phyloP scores from a whole-genome alignment of 352 stramenopile genomes.

The Globisporangium takayamanum region DNA sequence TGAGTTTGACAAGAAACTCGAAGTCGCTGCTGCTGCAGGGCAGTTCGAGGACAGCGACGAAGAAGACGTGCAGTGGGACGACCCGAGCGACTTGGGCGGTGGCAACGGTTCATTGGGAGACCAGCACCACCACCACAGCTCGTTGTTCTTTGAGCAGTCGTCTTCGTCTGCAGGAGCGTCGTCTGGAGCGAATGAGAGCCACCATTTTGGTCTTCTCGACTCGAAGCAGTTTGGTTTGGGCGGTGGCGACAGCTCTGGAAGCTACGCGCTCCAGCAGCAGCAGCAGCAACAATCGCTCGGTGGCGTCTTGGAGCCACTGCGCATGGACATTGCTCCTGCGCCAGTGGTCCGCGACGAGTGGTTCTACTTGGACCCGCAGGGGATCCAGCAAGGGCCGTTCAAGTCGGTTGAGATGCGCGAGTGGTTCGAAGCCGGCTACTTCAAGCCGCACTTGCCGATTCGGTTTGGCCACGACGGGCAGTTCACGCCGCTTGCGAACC shows the following conservation, averaged over 20 bases:
- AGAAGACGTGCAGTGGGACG: constrained; percentile 57
- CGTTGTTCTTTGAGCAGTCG: constrained; percentile 11
- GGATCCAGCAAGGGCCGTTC: constrained; percentile 77
- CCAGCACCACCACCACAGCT: constrained; percentile 7
- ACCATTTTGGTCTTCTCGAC: constrained; percentile 26
- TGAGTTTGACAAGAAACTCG: constrained; percentile 74
- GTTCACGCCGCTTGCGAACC: constrained; percentile 71
- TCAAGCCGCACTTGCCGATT: constrained; percentile 85
- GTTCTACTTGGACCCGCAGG: constrained; percentile 85
- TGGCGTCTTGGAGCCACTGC: constrained; percentile 20
- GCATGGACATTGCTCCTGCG: constrained; percentile 17
- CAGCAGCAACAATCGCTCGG: neutral
- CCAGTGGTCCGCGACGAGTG: constrained; percentile 53
- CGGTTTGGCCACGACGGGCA: constrained; percentile 64
- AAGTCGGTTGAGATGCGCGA: constrained; percentile 85
- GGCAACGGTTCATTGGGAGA: constrained; percentile 23
- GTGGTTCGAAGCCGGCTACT: constrained; percentile 87
- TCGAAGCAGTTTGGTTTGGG: constrained; percentile 24
- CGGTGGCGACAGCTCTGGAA: constrained; percentile 12
- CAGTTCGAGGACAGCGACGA: constrained; percentile 86
- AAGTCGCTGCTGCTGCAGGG: constrained; percentile 55
- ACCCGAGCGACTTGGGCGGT: constrained; percentile 15
- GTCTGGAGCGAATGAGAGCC: too few relatives aligned
- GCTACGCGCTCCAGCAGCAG: constrained; percentile 21
- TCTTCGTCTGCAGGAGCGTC: constrained; percentile 5